phyloP scores from a whole-genome alignment of 441 rosid species.

The Populus trichocarpa region DNA sequence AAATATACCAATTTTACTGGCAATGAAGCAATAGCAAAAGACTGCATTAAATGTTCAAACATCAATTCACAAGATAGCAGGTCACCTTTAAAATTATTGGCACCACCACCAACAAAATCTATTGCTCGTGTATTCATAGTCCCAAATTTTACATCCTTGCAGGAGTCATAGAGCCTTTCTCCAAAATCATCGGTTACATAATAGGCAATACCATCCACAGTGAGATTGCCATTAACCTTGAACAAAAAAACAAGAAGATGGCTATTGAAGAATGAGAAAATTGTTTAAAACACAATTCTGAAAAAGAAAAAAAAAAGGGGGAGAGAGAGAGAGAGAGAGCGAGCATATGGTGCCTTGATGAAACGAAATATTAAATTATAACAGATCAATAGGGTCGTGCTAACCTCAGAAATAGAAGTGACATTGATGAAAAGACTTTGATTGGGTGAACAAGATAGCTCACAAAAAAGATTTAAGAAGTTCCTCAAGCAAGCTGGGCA shows the following conservation, averaged over 20 bases:
- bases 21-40: neutral
- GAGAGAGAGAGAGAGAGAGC: neutral
- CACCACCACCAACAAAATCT: conserved; percentile 86
- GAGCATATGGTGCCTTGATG: neutral
- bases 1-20: neutral
- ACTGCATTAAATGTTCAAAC: neutral
- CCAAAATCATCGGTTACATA: conserved; percentile 70
- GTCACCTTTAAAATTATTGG: conserved; percentile 64
- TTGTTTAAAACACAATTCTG: neutral
- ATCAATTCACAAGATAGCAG: conserved; percentile 2
- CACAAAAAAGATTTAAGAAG: conserved; percentile 85
- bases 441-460: conserved; percentile 88
- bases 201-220: conserved; percentile 82
- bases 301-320: neutral
- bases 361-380: conserved; percentile 3
- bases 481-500: conserved; percentile 96
- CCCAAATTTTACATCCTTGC: conserved; percentile 90
- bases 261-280: neutral
- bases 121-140: conserved; percentile 80
- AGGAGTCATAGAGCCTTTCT: conserved; percentile 69
- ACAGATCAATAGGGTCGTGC: conserved; percentile 10
- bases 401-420: conserved; percentile 66
- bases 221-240: conserved; percentile 63
- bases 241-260: neutral
- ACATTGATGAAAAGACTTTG: conserved; percentile 91